phyloP scores from a whole-genome alignment of 306 rosid species.

The Medicago arabica region DNA sequence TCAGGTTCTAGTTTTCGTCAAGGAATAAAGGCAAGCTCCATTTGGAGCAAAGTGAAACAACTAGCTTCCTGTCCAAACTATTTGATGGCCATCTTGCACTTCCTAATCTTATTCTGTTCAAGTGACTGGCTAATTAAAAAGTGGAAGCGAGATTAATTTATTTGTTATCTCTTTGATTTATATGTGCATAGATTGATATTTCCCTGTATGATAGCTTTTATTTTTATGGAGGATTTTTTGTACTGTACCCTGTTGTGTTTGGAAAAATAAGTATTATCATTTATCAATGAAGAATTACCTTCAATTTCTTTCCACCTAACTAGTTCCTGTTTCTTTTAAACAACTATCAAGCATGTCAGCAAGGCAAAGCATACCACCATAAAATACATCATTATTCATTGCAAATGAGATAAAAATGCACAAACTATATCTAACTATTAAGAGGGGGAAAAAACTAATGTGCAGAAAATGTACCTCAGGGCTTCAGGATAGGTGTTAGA shows the following conservation, averaged over 20 bases:
- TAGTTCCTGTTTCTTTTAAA: neutral
- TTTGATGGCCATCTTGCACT: slow-evolving; percentile 58
- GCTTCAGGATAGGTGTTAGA: neutral
- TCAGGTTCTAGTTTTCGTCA: slow-evolving; percentile 69
- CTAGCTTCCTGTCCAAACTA: slow-evolving; percentile 58
- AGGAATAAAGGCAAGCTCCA: slow-evolving; percentile 72
- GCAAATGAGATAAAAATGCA: neutral
- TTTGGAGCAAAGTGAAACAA: slow-evolving; percentile 46
- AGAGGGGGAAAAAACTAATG: neutral
- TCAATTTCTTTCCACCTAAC: slow-evolving; percentile 30
- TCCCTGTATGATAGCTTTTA: slow-evolving; percentile 45
- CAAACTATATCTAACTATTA: neutral
- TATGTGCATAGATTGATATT: slow-evolving; percentile 48
- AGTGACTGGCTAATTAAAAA: slow-evolving; percentile 39
- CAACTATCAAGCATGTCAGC: neutral
- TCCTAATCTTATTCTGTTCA: slow-evolving; percentile 51
- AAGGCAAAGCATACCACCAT: neutral
- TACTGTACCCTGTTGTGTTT: slow-evolving; percentile 39
- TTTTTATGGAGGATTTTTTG: slow-evolving; percentile 49
- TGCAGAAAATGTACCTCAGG: neutral
- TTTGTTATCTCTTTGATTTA: slow-evolving; percentile 44
- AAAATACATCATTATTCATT: neutral
- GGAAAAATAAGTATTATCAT: slow-evolving; percentile 29
- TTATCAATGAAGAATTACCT: slow-evolving; percentile 40
- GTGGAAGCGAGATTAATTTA: slow-evolving; percentile 48